Evolutionary conservation across 306 rosid species (phyloP).

Genomic region (barrel medic (Medicago truncatula)): MtrunA17r5.0-ANR NC_053049.1:40298001-40298500

Average conservation of each 20-base stretch:
- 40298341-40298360: constrained; percentile 24
- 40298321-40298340: constrained; percentile 37
- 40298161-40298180: neutral
- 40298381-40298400: constrained; percentile 56
- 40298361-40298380: constrained; percentile 57
- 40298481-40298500: constrained; percentile 82
- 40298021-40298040: too few relatives aligned
- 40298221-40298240: constrained; percentile 44
- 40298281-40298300: constrained; percentile 25
- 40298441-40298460: constrained; percentile 84
- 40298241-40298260: constrained; percentile 3
- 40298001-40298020: too few relatives aligned
- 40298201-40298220: neutral
- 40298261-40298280: constrained; percentile 39
- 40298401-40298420: constrained; percentile 66
- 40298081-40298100: too few relatives aligned
- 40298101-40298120: too few relatives aligned
- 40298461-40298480: constrained; percentile 72
- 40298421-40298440: constrained; percentile 79
- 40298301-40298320: constrained; percentile 37
- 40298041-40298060: too few relatives aligned
- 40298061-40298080: too few relatives aligned
- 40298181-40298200: constrained; percentile 21
- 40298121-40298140: too few relatives aligned
- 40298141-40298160: too few relatives aligned